phyloP scores from a whole-genome alignment of 2,329 filamentous ascomycete species.

The Geosmithia putterillii region DNA sequence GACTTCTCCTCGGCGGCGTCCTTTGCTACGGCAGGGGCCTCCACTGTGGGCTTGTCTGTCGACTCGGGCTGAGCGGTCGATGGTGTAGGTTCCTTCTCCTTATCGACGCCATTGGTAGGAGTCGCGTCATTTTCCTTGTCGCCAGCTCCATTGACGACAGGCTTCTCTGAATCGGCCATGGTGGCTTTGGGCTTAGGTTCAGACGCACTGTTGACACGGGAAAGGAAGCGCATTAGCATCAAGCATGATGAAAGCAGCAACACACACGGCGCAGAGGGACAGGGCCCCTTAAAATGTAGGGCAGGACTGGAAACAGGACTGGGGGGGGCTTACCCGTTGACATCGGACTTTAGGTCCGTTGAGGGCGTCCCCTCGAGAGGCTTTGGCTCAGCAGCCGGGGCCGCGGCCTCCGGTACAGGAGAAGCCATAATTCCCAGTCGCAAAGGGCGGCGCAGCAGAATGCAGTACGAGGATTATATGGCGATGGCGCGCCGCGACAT shows the following conservation, averaged over 20 bases:
- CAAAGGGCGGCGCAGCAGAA: conserved; percentile 16
- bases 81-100: not conserved
- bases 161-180: conserved; percentile 8
- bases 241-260: conserved; percentile 2
- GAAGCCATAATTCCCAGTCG: conserved; percentile 43
- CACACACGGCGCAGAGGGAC: not conserved
- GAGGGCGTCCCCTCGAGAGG: conserved; percentile 16
- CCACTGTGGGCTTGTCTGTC: not conserved
- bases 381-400: conserved; percentile 32
- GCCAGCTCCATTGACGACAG: conserved; percentile 10
- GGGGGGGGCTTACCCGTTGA: conserved; percentile 23
- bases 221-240: conserved; percentile 5
- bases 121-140: conserved; percentile 7
- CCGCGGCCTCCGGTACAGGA: conserved; percentile 26
- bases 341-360: conserved; percentile 17
- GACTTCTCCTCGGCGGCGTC: not conserved
- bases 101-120: conserved; percentile 10
- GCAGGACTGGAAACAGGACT: not conserved
- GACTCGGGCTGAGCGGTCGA: not conserved
- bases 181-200: conserved; percentile 7
- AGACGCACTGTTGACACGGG: conserved; percentile 14
- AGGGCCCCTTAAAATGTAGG: not conserved
- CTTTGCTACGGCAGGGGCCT: not conserved
- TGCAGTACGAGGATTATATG: conserved; percentile 13
- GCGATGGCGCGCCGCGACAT: conserved; percentile 21